Evolutionary conservation across 108 stramenopile genomes (phyloP), one percentile per base, ranked within the genome.

Genomic region (Cyclotella distinguenda): DNA sequence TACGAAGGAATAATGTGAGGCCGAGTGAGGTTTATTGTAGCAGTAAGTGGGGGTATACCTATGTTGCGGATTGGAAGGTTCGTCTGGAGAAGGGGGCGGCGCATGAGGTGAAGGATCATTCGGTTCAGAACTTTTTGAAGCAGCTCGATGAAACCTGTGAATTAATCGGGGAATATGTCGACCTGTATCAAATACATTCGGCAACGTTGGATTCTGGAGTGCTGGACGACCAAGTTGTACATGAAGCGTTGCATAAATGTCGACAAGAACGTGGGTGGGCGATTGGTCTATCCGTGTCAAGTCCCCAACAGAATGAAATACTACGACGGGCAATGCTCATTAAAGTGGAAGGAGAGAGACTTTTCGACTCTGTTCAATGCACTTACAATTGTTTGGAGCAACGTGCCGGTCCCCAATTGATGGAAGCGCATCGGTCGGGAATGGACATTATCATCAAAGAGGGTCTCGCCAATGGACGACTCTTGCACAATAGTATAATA

Each of bases 31-130:
- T 91, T 8, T 78, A 77, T 59, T 82, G 86, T 11, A 72, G 69
- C 26, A 74, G 70, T 54, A 91, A 91, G 60, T 91, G 90, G 86
- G 90, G 86, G 12, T 91, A 91, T 59, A 84, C 59, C 25, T 89
- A 89, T 64, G 88, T 89, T 43, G 88, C 88, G 0, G 84, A 89
- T 66, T 89, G 84, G 76, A 78, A 83, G 13, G 84, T 89, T 0
- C 42, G 72, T 30, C 55, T 90, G 18, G 75, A 57, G n/a, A 70
- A 40, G 2, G 85, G 87, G 28, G 73, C 56, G 46, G 82, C 85
- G 6, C 90, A 91, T 62, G 90, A 91, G 64, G 78, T 91, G 0
- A 91, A 91, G 57, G 87, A 91, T 72, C 90, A 91, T 70, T 86
- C 86, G 4, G 18, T 16, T 15, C 23, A 28, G 31, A 85, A 90